Conservation (phyloP, 75 land plant genomes). For the Selaginella moellendorffii region DNA sequence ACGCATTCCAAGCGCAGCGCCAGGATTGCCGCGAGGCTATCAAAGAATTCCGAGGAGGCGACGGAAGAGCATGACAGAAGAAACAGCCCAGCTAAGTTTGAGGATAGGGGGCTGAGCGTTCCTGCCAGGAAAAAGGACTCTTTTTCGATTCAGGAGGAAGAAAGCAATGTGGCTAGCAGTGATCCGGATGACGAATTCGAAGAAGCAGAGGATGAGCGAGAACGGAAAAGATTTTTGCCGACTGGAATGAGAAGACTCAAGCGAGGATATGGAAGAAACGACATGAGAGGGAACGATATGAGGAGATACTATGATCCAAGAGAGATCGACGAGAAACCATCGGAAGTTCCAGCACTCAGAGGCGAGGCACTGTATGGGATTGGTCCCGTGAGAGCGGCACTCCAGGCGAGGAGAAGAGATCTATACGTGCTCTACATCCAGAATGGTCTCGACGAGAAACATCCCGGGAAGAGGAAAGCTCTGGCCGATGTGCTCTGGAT, state of each 20-base stretch:
- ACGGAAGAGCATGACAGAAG: too few species aligned
- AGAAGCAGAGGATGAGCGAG: background rate
- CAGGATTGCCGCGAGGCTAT: too few species aligned
- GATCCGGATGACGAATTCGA: background rate
- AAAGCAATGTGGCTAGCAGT: too few species aligned
- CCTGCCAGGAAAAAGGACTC: too few species aligned
- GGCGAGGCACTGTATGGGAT: constrained; percentile 90
- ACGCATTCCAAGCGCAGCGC: too few species aligned
- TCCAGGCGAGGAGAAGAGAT: constrained; percentile 51
- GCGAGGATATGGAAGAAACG: background rate
- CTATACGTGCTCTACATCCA: constrained; percentile 73
- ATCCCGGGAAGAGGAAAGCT: constrained; percentile 71
- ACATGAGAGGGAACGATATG: too few species aligned
- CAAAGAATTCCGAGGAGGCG: too few species aligned
- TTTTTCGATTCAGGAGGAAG: too few species aligned
- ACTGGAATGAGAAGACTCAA: background rate
- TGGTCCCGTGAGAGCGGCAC: constrained; percentile 79
- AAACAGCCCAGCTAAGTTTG: too few species aligned
- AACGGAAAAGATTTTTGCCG: background rate
- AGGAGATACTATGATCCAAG: background rate
- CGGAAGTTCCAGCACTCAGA: constrained; percentile 5
- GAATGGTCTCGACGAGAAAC: constrained; percentile 56
- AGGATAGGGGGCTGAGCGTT: too few species aligned
- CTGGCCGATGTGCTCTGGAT: constrained; percentile 60
- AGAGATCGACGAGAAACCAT: background rate